Percentiles rank a stretch among this genome's conserved stretches.
phyloP scores from a whole-genome alignment of 2,329 filamentous ascomycete genomes.

The Xylariaceae sp. region DNA sequence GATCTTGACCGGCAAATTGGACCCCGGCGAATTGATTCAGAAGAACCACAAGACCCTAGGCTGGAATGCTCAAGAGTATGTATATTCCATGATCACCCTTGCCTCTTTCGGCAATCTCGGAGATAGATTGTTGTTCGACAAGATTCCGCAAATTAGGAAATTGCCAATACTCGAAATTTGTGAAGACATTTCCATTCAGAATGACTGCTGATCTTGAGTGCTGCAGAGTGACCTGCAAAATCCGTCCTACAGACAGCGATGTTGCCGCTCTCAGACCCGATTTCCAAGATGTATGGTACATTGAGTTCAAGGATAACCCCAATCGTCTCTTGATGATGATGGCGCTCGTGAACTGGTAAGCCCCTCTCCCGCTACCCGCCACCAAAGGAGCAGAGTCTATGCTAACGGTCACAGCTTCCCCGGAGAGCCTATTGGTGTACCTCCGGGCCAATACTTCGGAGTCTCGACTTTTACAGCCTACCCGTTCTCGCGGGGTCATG shows the following conservation, averaged over 20 bases:
- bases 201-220: no score
- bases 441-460: constrained; percentile 45
- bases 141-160: no score
- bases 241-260: constrained; percentile 18
- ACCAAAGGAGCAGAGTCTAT: background rate
- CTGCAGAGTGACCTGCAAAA: constrained; percentile 13
- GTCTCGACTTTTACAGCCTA: constrained; percentile 52
- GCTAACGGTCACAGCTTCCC: constrained; percentile 29
- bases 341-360: constrained; percentile 30
- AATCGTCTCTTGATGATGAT: constrained; percentile 17
- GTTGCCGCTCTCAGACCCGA: constrained; percentile 16
- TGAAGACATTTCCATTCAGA: no score
- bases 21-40: constrained; percentile 10
- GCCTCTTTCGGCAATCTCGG: no score
- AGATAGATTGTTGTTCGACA: no score
- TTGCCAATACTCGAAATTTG: no score
- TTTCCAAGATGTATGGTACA: constrained; percentile 18
- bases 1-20: constrained; percentile 5
- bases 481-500: constrained; percentile 56
- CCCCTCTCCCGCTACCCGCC: background rate
- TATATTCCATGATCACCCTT: no score
- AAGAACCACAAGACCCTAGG: constrained; percentile 13
- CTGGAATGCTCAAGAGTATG: constrained; percentile 21
- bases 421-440: constrained; percentile 35
- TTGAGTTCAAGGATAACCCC: constrained; percentile 14